These are phyloP conservation scores for Pisolithus tinctorius DNA, from an alignment of 768 basidiomycete species.

Conservation along the genomic window DNA sequence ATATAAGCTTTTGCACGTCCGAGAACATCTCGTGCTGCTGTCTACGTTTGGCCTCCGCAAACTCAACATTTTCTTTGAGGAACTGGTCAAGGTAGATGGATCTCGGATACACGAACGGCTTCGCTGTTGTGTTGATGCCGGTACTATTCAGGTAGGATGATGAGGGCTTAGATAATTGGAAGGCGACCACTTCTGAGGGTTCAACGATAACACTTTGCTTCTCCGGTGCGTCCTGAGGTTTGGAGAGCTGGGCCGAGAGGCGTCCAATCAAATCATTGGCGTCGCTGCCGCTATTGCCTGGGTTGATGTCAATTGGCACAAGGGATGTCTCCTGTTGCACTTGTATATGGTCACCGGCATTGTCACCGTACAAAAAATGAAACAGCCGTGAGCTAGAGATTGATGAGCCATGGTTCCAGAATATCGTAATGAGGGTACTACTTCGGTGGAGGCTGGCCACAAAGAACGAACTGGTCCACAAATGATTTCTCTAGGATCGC, in stretches of 20 bases:
- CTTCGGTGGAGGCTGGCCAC: constrained; percentile 28
- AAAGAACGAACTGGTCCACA: constrained; percentile 29
- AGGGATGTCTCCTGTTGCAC: constrained; percentile 34
- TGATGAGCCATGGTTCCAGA: not conserved
- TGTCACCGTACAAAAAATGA: constrained; percentile 49
- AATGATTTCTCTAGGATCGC: constrained; percentile 39
- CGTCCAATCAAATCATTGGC: constrained; percentile 55
- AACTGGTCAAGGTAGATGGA: constrained; percentile 70
- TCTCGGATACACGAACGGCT: constrained; percentile 53
- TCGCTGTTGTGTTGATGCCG: constrained; percentile 17
- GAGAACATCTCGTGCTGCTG: constrained; percentile 35
- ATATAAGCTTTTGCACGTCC: constrained; percentile 42
- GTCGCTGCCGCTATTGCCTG: constrained; percentile 23
- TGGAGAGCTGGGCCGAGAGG: constrained; percentile 30
- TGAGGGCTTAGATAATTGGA: constrained; percentile 36
- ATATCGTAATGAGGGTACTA: constrained; percentile 7
- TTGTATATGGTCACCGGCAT: constrained; percentile 28
- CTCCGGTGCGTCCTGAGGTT: constrained; percentile 16
- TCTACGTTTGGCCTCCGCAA: constrained; percentile 30
- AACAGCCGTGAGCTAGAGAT: constrained; percentile 36
- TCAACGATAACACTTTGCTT: constrained; percentile 55
- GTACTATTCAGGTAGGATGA: constrained; percentile 14
- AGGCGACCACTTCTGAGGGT: constrained; percentile 58
- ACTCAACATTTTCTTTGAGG: constrained; percentile 46
- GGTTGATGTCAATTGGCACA: constrained; percentile 47